A percentile compares a stretch with the other conserved stretches of the same genome.
Evolutionary conservation across 2,329 filamentous ascomycete species (phyloP).

Genomic region (Blumeria hordei): DNA sequence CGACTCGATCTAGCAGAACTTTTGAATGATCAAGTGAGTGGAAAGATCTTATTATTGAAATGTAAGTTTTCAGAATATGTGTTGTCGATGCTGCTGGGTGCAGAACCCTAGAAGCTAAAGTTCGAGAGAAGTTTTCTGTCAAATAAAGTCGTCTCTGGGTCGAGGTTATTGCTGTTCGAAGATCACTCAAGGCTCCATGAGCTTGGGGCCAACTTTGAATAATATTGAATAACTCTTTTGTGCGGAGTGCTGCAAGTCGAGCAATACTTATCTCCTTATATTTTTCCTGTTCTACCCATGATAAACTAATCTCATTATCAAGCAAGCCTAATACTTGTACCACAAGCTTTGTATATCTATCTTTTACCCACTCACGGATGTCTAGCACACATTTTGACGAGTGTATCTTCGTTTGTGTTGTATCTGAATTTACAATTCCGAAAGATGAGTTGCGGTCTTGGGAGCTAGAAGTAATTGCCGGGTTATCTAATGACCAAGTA

Average conservation of each 20-base stretch:
- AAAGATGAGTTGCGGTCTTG: conserved; percentile 3
- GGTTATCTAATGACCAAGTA: conserved; percentile 23
- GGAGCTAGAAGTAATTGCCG: background rate
- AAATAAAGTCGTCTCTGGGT: conserved; percentile 44
- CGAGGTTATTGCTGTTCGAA: conserved; percentile 44
- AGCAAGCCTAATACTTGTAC: conserved; percentile 30
- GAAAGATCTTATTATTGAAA: conserved; percentile 56
- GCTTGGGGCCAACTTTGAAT: conserved; percentile 52
- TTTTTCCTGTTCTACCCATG: conserved; percentile 33
- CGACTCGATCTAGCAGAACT: conserved; percentile 51
- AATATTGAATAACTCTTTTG: conserved; percentile 55
- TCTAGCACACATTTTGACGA: conserved; percentile 31
- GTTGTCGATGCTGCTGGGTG: conserved; percentile 56
- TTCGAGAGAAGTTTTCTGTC: conserved; percentile 41
- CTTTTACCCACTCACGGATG: conserved; percentile 42
- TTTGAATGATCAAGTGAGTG: conserved; percentile 54
- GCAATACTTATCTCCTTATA: conserved; percentile 49
- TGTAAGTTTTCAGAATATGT: conserved; percentile 54
- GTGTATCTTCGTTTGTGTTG: conserved; percentile 13
- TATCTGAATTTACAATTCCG: conserved; percentile 12
- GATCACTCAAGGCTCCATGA: conserved; percentile 47
- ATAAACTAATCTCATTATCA: conserved; percentile 16
- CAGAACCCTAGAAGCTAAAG: conserved; percentile 40
- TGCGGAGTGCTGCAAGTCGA: conserved; percentile 42
- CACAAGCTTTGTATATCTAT: conserved; percentile 38